phyloP scores from a whole-genome alignment of 2,329 filamentous ascomycete species.

The Aspergillus candidus region DNA sequence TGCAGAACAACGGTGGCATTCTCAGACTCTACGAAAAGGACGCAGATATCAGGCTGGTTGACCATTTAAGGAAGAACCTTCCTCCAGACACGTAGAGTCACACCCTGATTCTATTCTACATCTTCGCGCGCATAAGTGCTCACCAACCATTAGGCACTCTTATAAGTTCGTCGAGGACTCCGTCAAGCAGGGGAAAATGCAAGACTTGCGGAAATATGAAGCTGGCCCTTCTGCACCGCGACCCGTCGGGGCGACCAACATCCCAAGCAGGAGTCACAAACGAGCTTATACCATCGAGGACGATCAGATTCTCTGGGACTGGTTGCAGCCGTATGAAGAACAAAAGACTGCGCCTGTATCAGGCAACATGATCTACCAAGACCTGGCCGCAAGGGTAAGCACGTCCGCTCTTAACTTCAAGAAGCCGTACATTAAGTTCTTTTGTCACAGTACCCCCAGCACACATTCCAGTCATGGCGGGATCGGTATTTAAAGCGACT shows the following conservation, averaged over 20 bases:
- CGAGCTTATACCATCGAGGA: conserved; percentile 37
- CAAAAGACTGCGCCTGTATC: conserved; percentile 24
- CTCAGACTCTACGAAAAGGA: conserved; percentile 49
- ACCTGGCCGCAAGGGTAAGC: conserved; percentile 35
- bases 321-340: conserved; percentile 33
- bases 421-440: not conserved
- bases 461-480: conserved; percentile 46
- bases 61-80: conserved; percentile 48
- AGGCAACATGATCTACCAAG: conserved; percentile 43
- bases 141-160: conserved; percentile 40
- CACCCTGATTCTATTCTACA: not conserved
- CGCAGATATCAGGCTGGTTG: conserved; percentile 54
- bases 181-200: conserved; percentile 43
- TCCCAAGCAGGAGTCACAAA: conserved; percentile 29
- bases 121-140: conserved; percentile 2
- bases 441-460: conserved; percentile 33
- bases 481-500: conserved; percentile 42
- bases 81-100: conserved; percentile 43
- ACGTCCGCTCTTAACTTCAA: not conserved
- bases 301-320: conserved; percentile 42
- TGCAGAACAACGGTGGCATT: conserved; percentile 49
- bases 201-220: conserved; percentile 43
- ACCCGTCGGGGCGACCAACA: conserved; percentile 38
- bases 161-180: conserved; percentile 55
- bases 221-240: conserved; percentile 43